A percentile compares a stretch with the other conserved stretches of the same genome.
These are phyloP conservation scores for Monilinia laxa DNA, from an alignment of 2,329 filamentous ascomycete species.

Conservation along the genomic window DNA sequence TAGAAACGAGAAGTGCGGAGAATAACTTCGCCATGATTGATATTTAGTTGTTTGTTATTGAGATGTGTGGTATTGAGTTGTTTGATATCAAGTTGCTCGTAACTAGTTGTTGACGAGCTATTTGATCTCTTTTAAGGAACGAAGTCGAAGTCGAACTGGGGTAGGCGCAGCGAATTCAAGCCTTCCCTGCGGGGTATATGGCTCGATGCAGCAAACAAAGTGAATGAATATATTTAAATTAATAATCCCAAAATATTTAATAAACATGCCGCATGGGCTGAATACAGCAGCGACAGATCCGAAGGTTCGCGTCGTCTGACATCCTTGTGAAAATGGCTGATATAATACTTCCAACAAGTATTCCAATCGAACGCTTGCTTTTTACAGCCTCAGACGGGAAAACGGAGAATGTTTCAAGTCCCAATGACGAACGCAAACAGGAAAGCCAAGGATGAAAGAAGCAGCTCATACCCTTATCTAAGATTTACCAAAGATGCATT, in stretches of 20 bases:
- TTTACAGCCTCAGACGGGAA: constrained; percentile 14
- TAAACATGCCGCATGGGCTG: background rate
- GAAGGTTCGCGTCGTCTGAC: constrained; percentile 18
- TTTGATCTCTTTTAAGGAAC: constrained; percentile 6
- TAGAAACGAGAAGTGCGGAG: background rate
- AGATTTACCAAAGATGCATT: constrained; percentile 4
- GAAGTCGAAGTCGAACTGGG: background rate
- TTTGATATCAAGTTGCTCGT: background rate
- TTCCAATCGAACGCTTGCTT: background rate
- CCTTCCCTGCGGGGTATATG: background rate
- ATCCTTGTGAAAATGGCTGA: constrained; percentile 8
- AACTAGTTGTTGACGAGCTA: no score
- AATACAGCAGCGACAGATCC: background rate
- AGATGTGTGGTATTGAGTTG: background rate
- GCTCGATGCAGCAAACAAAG: background rate
- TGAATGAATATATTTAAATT: background rate
- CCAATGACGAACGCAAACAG: constrained; percentile 2
- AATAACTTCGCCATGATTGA: constrained; percentile 10
- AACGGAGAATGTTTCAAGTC: constrained; percentile 3
- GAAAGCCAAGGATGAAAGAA: background rate
- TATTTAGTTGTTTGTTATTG: background rate
- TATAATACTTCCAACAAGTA: background rate
- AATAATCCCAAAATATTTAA: background rate
- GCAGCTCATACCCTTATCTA: background rate
- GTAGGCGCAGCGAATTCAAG: constrained; percentile 4